Base-by-base conservation (phyloP, 441 rosid species). In the Gossypium schwendimanii region DNA sequence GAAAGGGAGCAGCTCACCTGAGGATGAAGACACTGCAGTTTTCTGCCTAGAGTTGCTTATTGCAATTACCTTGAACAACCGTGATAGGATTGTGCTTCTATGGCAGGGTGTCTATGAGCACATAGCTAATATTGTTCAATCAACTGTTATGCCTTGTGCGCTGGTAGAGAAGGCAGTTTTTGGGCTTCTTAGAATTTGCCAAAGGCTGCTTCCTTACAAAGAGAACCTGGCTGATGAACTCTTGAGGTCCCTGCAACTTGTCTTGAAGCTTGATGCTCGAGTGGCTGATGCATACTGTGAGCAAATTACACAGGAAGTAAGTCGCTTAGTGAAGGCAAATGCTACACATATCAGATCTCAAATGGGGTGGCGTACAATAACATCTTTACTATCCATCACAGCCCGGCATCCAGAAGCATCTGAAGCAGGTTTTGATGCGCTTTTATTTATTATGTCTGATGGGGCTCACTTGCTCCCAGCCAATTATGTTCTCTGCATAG, bases 211-310 rank as follows among this genome's bases (percentile, higher is more conserved):
- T 75, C 99, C 99, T 9, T 94, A 94, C 70, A 94, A 94, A 76
- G 99, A 89, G 76, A 94, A 88, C 81, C 81, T 94, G 64, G 88
- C 97, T 68, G 99, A 94, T 84, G 98, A 94, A 71, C 96, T 94
- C 69, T 82, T 94, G 79, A 92, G 87, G 80, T 94, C 99, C 53
- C 84, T 94, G 80, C 97, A 94, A 75, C 93, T 94, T 66, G 91
- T 94, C 50, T 76, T 89, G 86, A 92, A 92, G 86, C 97, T 94
- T 47, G 98, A 94, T 86, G 96, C 97, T 55, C 90, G 97, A 17
- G 97, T 94, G 78, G 97, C 98, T 12, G 99, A 94, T 86, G 98
- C 98, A 24, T 94, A 94, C 77, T 89, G 97, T 60, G 98, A 94
- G 83, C 89, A 87, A 63, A 94, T 94, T 60, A 91, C 98, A 49